phyloP scores from a whole-genome alignment of 352 stramenopile genomes.

The Phytopythium aichiense region DNA sequence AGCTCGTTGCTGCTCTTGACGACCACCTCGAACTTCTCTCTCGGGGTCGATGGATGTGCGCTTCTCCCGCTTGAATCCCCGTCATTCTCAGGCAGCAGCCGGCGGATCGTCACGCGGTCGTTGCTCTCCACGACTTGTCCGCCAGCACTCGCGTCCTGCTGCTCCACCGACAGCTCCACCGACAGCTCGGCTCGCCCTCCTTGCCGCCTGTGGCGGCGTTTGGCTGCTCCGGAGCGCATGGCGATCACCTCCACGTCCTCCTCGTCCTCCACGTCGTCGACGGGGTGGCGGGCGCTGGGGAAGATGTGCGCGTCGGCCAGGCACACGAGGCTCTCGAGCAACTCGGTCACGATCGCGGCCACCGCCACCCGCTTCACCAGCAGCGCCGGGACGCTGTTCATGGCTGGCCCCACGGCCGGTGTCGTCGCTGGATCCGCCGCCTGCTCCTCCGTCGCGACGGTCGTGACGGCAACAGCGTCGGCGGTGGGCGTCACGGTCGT shows the following conservation, averaged over 20 bases:
- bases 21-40: conserved; percentile 1
- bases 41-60: no score
- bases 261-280: background rate
- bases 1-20: conserved; percentile 11
- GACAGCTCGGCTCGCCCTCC: background rate
- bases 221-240: background rate
- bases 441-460: background rate
- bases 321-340: conserved; percentile 13
- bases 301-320: background rate
- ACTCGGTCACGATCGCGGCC: conserved; percentile 17
- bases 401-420: background rate
- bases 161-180: background rate
- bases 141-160: background rate
- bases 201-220: background rate
- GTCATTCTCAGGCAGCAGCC: background rate
- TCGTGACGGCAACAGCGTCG: background rate
- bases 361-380: conserved; percentile 13
- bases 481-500: background rate
- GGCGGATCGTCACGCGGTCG: background rate
- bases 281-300: background rate
- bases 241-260: background rate
- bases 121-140: conserved; percentile 2
- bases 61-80: background rate
- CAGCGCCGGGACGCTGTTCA: background rate
- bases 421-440: background rate